Base-by-base conservation (phyloP, 1,139 yeast species). In the Debaryomyces sp. region DNA sequence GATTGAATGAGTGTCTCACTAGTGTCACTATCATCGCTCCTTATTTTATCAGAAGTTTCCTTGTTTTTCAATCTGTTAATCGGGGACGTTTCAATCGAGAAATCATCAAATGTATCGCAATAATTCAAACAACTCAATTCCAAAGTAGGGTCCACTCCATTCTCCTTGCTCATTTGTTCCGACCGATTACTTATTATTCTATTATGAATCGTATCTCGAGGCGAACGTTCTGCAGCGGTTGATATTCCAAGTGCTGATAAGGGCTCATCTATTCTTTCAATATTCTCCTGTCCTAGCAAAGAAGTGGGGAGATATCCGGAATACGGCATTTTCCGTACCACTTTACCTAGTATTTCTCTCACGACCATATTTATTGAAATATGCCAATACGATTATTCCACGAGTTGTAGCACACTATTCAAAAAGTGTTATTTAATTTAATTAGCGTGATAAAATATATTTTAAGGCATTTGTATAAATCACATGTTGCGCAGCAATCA, bases 71-170 rank as follows among this genome's bases (percentile, higher is more conserved):
- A 41, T 36, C 40, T 27, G 38, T 44, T 45, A 13, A 50, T 49
- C 8, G 48, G 46, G 8, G 48, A 45, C 9, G 43, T 38, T 15
- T 41, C 43, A 18, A 41, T 30, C 7, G 27, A 29, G 5, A 13
- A 41, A 32, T 41, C 43, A 38, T 47, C 50, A 35, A 45, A 44
- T 2, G 50, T 47, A 43, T 50, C 50, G n/a, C 47, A 24, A 37
- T 47, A 49, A 29, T 47, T 40, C 12, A 47, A 38, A 40, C 42
- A 46, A 17, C 29, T 26, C 22, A 33, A 22, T 13, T 37, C 39
- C 27, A 33, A 13, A 4, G 9, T 13, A 13, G 40, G 5, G 10
- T 5, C 32, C 15, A 12, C 15, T 12, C 12, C 26, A 32, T 10
- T 27, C 34, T 5, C n/a, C 17, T 22, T 43, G 13, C 18, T 8